Conservation (phyloP, 164 flowering plant species). For the Magnolia officinalis region DNA sequence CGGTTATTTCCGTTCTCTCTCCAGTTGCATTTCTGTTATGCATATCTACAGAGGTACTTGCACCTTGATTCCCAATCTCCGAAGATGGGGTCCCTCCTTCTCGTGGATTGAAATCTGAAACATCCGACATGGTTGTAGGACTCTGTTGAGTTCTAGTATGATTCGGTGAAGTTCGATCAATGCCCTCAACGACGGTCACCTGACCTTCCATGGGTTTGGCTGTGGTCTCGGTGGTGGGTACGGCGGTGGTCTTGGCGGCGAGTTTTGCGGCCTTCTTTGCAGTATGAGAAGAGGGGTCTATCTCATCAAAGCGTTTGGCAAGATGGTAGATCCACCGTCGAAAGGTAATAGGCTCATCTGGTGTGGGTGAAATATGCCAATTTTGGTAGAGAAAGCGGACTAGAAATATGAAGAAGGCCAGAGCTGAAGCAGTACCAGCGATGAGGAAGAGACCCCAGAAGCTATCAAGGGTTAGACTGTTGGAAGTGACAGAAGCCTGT, state of each 20-base stretch:
- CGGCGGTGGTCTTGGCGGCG: neutral
- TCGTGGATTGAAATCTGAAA: neutral
- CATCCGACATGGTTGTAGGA: neutral
- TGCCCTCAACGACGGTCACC: neutral
- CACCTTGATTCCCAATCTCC: neutral
- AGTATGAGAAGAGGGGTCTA: slow-evolving; percentile 18
- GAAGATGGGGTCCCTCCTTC: neutral
- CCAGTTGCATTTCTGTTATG: neutral
- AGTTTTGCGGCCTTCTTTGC: slow-evolving; percentile 5
- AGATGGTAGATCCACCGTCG: slow-evolving; percentile 11
- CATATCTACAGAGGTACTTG: neutral
- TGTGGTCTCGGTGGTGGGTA: too few relatives aligned
- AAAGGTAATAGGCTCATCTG: slow-evolving; percentile 5
- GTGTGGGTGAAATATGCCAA: neutral
- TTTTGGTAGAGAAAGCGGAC: slow-evolving; percentile 21
- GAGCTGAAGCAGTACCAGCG: slow-evolving; percentile 29
- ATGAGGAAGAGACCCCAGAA: slow-evolving; percentile 41
- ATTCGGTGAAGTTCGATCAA: neutral
- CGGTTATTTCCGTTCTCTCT: neutral
- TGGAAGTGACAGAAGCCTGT: neutral
- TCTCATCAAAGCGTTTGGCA: slow-evolving; percentile 12
- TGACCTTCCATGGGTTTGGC: neutral
- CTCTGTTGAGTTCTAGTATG: neutral
- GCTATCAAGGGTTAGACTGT: slow-evolving; percentile 13
- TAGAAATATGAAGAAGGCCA: slow-evolving; percentile 21